These are phyloP conservation scores for Vigna hirtella DNA, from an alignment of 306 rosid genomes.

Conservation along the genomic window DNA sequence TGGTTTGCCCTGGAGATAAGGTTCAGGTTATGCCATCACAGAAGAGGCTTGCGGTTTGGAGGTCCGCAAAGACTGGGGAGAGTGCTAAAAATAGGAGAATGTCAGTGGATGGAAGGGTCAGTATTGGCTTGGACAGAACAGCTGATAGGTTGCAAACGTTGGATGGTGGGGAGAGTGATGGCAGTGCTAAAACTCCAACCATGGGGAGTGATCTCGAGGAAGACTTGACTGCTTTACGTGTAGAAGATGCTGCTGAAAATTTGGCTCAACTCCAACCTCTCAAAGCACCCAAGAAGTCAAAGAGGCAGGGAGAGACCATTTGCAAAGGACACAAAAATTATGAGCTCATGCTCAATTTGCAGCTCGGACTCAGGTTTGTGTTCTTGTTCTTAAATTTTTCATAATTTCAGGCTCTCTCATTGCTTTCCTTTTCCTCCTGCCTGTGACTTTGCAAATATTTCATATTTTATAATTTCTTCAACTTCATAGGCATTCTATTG, in stretches of 20 bases:
- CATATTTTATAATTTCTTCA: conserved; percentile 32
- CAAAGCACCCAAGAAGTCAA: conserved; percentile 59
- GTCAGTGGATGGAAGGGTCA: conserved; percentile 79
- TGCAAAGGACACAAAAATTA: conserved; percentile 86
- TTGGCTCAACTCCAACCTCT: conserved; percentile 45
- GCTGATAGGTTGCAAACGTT: conserved; percentile 66
- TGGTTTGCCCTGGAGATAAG: conserved; percentile 71
- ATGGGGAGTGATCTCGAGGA: conserved; percentile 52
- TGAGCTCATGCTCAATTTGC: conserved; percentile 93
- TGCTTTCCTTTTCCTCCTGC: background rate
- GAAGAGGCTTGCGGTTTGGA: conserved; percentile 84
- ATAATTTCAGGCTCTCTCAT: background rate
- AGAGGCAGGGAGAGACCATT: conserved; percentile 84
- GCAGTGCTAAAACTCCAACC: conserved; percentile 44
- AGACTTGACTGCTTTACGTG: conserved; percentile 42
- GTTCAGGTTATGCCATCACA: conserved; percentile 79
- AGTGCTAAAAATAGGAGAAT: conserved; percentile 57
- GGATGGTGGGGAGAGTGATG: conserved; percentile 56
- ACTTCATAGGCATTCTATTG: conserved; percentile 82
- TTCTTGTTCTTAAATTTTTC: background rate
- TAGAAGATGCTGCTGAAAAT: conserved; percentile 45
- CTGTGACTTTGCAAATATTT: background rate
- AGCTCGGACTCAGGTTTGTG: conserved; percentile 82
- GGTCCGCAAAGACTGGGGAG: conserved; percentile 66
- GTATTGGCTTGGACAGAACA: conserved; percentile 67